Conservation (phyloP, 345 rosid genomes). For the Rhizophora apiculata region DNA sequence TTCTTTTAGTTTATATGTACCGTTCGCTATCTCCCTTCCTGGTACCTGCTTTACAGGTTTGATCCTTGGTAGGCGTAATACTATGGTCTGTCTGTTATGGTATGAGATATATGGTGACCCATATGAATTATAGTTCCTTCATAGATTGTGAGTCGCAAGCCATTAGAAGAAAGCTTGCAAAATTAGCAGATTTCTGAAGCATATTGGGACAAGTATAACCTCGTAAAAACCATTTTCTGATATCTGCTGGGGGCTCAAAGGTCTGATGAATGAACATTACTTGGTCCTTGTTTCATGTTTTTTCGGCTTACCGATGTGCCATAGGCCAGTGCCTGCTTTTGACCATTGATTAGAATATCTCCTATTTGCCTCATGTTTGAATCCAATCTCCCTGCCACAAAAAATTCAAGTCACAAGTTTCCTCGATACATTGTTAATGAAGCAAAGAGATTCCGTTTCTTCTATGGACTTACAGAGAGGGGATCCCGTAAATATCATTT, state of each 20-base stretch:
- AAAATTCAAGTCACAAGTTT: neutral
- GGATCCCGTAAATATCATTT: too few relatives aligned
- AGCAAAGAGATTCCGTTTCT: neutral
- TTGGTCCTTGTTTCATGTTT: neutral
- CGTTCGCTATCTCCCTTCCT: neutral
- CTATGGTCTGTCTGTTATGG: too few relatives aligned
- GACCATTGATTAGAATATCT: conserved; percentile 24
- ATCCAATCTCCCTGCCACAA: conserved; percentile 19
- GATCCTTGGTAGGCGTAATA: too few relatives aligned
- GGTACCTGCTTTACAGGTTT: too few relatives aligned
- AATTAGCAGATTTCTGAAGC: too few relatives aligned
- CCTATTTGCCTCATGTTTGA: conserved; percentile 13
- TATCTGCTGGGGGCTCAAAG: too few relatives aligned
- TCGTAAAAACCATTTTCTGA: too few relatives aligned
- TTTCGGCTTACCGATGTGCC: conserved; percentile 19
- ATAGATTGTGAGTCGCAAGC: too few relatives aligned
- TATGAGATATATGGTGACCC: too few relatives aligned
- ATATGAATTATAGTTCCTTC: too few relatives aligned
- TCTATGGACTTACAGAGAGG: neutral
- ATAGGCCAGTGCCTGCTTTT: conserved; percentile 11
- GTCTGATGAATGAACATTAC: neutral
- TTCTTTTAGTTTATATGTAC: neutral
- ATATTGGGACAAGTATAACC: too few relatives aligned
- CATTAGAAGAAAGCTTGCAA: too few relatives aligned
- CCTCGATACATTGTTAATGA: neutral